Percentiles rank a stretch among this genome's conserved stretches.
Conservation (phyloP, 2,329 filamentous ascomycete genomes). For the Cytospora piceae region DNA sequence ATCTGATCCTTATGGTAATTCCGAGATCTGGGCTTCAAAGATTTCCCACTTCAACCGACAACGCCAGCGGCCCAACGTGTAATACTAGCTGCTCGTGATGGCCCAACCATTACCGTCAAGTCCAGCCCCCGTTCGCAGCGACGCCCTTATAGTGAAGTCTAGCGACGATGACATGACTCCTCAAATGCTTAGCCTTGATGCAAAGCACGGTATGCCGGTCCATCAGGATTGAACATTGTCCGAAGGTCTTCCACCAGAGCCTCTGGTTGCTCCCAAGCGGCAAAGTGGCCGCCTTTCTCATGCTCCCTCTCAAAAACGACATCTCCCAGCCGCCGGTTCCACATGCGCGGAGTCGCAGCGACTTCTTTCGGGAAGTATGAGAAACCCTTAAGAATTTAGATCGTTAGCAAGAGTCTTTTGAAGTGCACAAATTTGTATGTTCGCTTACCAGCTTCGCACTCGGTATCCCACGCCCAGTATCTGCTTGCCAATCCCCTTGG, state of each 20-base stretch:
- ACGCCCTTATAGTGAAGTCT: no score
- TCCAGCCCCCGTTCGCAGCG: no score
- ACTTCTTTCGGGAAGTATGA: slow-evolving; percentile 62
- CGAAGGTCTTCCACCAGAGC: slow-evolving; percentile 56
- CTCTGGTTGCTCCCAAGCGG: slow-evolving; percentile 63
- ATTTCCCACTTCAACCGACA: no score
- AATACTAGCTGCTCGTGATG: no score
- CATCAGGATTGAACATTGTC: slow-evolving; percentile 55
- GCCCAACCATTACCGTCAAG: no score
- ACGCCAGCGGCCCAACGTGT: no score
- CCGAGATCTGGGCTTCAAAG: no score
- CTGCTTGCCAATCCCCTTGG: slow-evolving; percentile 17
- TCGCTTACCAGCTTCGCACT: slow-evolving; percentile 14
- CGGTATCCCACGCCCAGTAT: slow-evolving; percentile 42
- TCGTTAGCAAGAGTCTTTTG: not conserved
- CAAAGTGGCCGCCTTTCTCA: slow-evolving; percentile 62
- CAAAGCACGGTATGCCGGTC: not conserved
- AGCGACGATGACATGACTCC: no score
- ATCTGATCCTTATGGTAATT: no score
- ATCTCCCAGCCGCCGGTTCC: slow-evolving; percentile 59
- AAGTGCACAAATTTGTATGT: not conserved
- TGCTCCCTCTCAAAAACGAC: slow-evolving; percentile 60
- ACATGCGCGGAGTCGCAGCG: slow-evolving; percentile 54
- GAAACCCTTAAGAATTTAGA: slow-evolving; percentile 1
- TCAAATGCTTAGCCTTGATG: no score